These are phyloP conservation scores for Angomonas ambiguus DNA, from an alignment of 208 protist genomes.

Conservation along the genomic window DNA sequence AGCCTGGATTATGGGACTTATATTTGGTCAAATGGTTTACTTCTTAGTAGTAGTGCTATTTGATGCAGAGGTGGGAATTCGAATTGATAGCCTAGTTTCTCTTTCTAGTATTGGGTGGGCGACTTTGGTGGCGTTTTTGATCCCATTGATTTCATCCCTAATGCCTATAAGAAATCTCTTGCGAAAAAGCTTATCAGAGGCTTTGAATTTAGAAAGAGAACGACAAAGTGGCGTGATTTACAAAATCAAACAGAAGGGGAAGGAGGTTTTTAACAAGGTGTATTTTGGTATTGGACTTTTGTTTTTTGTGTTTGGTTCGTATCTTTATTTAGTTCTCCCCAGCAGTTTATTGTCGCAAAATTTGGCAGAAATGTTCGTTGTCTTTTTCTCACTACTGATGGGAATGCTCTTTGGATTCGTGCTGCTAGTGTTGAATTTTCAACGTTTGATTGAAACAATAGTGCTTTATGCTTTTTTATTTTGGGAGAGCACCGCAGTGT, in stretches of 20 bases:
- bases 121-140: constrained; percentile 62
- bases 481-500: constrained; percentile 74
- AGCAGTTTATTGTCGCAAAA: constrained; percentile 82
- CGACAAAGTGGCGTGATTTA: constrained; percentile 50
- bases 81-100: constrained; percentile 29
- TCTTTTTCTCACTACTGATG: constrained; percentile 91
- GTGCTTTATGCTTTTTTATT: constrained; percentile 64
- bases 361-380: constrained; percentile 82
- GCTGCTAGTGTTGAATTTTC: constrained; percentile 89
- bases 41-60: constrained; percentile 33
- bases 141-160: constrained; percentile 80
- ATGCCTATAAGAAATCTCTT: constrained; percentile 84
- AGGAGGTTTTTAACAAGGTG: constrained; percentile 15
- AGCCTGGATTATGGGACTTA: constrained; percentile 73
- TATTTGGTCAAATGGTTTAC: constrained; percentile 51
- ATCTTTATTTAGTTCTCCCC: constrained; percentile 92
- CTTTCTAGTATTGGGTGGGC: constrained; percentile 46
- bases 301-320: constrained; percentile 56
- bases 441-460: constrained; percentile 60
- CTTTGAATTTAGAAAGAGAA: constrained; percentile 71
- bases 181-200: constrained; percentile 62
- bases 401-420: constrained; percentile 89
- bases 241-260: constrained; percentile 38
- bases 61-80: constrained; percentile 24
- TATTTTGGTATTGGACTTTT: constrained; percentile 49